Base-by-base conservation (phyloP, 202 grass and related monocot genomes). In the Carex arenaria region DNA sequence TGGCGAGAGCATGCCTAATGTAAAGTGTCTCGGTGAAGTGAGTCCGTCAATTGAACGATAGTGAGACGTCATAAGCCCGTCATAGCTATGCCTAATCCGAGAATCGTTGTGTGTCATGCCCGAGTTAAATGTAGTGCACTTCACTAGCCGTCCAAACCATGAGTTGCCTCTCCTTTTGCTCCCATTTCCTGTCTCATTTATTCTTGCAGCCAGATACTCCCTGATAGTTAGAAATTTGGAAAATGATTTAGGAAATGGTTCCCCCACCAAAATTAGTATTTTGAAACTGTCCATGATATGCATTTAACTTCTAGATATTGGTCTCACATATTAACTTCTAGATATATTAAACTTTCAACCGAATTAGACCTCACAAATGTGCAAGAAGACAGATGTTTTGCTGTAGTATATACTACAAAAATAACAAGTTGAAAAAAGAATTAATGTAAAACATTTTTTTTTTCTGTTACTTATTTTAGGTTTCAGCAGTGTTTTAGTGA, bases 121-220 rank as follows among this genome's bases (percentile, higher is more conserved):
- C 0, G 65, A 87, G 2, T 85, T 79, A 87, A 97, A 91, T 14
- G 94, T 97, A 84, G 82, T 77, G 66, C 87, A 89, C 52, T 89
- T 97, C 19, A 91, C 45, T 51, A 97, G 74, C 61, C 86, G 88
- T 7, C 91, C 89, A 19, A 97, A 5, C 94, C 94, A 97, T 7
- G 67, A 64, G 52, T 62, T 88, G 18, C 60, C 69, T 85, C 69
- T 94, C 76, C 72, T 85, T 61, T 72, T 92, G 26, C 38, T 54
- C 5, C 15, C 54, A 17, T 13, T 22, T 22, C 64, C 89, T 0
- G 84, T 64, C 64, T 88, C 84, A 17, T 93, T 93, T 73, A 94
- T 93, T 83, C 87, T 80, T 11, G 89, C 85, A 19, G 64, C 88
- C 86, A 97, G 89, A 83, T 92, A 97, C 17, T 90, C 18, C 64